Evolutionary conservation across 306 rosid species (phyloP).

Genomic region (Ochetophila trinervis): DNA sequence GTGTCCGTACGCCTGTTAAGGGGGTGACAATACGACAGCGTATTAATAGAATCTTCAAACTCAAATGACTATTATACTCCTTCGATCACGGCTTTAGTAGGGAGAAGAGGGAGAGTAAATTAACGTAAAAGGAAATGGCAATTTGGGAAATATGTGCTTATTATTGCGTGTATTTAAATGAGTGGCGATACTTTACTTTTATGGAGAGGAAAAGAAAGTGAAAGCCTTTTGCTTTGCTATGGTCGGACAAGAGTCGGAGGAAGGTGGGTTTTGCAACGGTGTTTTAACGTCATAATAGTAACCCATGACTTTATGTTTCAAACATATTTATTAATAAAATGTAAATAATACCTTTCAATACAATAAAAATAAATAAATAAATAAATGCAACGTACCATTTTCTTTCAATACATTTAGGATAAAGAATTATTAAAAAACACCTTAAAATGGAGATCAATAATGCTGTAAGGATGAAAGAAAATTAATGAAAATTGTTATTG

Average conservation of each 20-base stretch:
- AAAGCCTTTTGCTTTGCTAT: neutral
- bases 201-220: slow-evolving; percentile 8
- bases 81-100: neutral
- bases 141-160: neutral
- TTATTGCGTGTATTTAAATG: neutral
- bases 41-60: neutral
- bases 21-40: slow-evolving; percentile 33
- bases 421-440: no score
- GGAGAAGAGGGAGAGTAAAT: slow-evolving; percentile 4
- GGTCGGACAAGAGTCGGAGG: neutral
- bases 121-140: slow-evolving; percentile 15
- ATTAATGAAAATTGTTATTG: no score
- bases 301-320: no score
- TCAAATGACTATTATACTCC: slow-evolving; percentile 24
- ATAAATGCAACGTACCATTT: no score
- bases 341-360: no score
- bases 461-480: no score
- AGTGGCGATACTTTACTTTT: slow-evolving; percentile 35
- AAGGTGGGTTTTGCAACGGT: no score
- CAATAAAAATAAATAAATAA: no score
- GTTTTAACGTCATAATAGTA: no score
- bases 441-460: no score
- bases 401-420: no score
- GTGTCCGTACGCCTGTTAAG: slow-evolving; percentile 18
- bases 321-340: no score